These are phyloP conservation scores for Martiniozyma abietophila DNA, from an alignment of 805 yeast species.

Conservation along the genomic window DNA sequence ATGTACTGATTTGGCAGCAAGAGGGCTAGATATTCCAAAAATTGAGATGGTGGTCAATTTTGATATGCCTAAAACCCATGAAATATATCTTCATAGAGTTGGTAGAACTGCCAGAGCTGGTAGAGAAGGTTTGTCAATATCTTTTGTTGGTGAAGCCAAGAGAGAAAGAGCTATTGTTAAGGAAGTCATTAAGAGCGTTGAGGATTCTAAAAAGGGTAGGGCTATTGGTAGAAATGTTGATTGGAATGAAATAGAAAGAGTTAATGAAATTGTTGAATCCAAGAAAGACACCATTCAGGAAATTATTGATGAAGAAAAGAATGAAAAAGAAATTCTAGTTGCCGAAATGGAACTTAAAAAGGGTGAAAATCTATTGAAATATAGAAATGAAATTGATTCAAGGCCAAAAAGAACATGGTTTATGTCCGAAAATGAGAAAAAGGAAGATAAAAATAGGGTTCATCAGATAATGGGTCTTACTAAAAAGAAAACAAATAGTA, in stretches of 20 bases:
- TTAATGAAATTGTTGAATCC: slow-evolving; percentile 49
- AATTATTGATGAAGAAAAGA: slow-evolving; percentile 78
- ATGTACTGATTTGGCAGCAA: slow-evolving; percentile 97
- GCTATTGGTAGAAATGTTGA: slow-evolving; percentile 88
- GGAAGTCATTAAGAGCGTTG: slow-evolving; percentile 69
- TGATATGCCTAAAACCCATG: slow-evolving; percentile 92
- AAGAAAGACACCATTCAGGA: slow-evolving; percentile 60
- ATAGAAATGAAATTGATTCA: slow-evolving; percentile 71
- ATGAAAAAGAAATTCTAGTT: slow-evolving; percentile 72
- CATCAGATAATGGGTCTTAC: slow-evolving; percentile 27
- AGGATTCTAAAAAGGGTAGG: slow-evolving; percentile 37
- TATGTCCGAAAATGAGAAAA: slow-evolving; percentile 51
- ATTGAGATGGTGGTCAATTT: slow-evolving; percentile 90
- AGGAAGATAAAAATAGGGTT: slow-evolving; percentile 27
- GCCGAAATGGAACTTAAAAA: slow-evolving; percentile 89
- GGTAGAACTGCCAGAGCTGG: slow-evolving; percentile 99
- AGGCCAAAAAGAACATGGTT: slow-evolving; percentile 98
- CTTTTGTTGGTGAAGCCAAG: slow-evolving; percentile 89
- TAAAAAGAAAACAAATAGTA: slow-evolving; percentile 51
- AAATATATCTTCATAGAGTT: slow-evolving; percentile 90
- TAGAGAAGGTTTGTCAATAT: slow-evolving; percentile 85
- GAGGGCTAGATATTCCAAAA: slow-evolving; percentile 98
- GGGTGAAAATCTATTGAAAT: slow-evolving; percentile 76
- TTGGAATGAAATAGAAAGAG: slow-evolving; percentile 73
- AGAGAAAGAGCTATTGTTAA: slow-evolving; percentile 86